Evolutionary conservation across 768 basidiomycete genomes (phyloP), one percentile per base, ranked within the genome.

Genomic region (Neoboletus subvelutipes): DNA sequence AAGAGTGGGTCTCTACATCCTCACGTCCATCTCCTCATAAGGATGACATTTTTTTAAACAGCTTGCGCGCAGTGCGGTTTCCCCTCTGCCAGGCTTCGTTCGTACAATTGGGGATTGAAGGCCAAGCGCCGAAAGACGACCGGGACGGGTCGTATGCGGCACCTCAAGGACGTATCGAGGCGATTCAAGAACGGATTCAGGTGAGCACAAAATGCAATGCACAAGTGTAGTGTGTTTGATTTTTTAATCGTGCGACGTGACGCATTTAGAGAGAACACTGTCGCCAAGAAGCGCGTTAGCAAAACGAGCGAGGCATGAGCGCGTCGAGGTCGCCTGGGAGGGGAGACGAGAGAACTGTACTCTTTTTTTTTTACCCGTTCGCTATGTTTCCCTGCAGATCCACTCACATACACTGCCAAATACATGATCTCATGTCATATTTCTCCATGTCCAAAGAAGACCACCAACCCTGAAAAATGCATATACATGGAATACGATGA

Each of bases 71-170:
- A 92, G 73, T 98, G 97, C 75, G 97, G 96, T 56, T 98, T 94
- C 79, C 97, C 97, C 45, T 78, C 93, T 54, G 95, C 97, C 54
- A 98, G 92, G 79, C 77, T 96, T 68, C 87, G 96, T 70, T 94
- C 92, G 68, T 98, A 86, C 77, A 90, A 98, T 78, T 98, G 97
- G 97, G 94, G 94, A 64, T 83, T 87, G 74, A 99, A 99, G 85
- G 97, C 97, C 53, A 98, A 98, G 87, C 89, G 97, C 78, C 89
- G 96, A 86, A 97, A 96, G 88, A 98, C 96, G 47, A 98, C 97
- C 57, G 97, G 97, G 58, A 95, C 96, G 63, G 96, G 96, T 64
- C 83, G 95, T 71, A 97, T 97, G 94, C 79, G 81, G 58, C 86
- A 94, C 83, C 83, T 98, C 76, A 97, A 94, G 83, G 75, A 81